phyloP scores from a whole-genome alignment of 306 rosid genomes.

The Castanea sativa region DNA sequence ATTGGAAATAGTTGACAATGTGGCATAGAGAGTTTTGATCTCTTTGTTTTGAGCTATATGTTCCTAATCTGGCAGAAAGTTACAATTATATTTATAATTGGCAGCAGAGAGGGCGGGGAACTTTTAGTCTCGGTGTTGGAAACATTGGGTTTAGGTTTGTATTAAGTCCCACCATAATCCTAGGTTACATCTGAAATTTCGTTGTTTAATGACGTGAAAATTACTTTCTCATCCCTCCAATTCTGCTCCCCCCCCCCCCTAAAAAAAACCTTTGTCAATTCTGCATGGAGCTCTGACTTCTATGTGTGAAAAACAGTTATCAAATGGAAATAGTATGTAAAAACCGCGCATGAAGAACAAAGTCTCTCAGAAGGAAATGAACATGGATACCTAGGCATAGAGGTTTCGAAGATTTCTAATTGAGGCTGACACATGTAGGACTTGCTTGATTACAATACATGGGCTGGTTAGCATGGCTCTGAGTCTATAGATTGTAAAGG shows the following conservation, averaged over 20 bases:
- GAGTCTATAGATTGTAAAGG: neutral
- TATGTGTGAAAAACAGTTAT: neutral
- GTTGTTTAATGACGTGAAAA: neutral
- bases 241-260: too few species aligned
- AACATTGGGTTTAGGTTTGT: neutral
- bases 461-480: neutral
- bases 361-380: neutral
- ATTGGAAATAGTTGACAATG: neutral
- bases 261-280: neutral
- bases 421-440: neutral
- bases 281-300: neutral
- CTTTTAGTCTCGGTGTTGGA: neutral
- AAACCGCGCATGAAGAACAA: neutral
- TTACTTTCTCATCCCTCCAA: neutral
- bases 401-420: neutral
- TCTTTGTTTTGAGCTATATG: neutral
- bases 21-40: neutral
- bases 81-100: neutral
- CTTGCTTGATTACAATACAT: neutral
- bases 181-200: neutral
- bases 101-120: neutral
- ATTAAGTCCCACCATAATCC: neutral
- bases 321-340: neutral
- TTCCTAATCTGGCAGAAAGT: neutral
- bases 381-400: neutral